phyloP scores from a whole-genome alignment of 116 monocot genomes.

The Phalaenopsis hybrid region DNA sequence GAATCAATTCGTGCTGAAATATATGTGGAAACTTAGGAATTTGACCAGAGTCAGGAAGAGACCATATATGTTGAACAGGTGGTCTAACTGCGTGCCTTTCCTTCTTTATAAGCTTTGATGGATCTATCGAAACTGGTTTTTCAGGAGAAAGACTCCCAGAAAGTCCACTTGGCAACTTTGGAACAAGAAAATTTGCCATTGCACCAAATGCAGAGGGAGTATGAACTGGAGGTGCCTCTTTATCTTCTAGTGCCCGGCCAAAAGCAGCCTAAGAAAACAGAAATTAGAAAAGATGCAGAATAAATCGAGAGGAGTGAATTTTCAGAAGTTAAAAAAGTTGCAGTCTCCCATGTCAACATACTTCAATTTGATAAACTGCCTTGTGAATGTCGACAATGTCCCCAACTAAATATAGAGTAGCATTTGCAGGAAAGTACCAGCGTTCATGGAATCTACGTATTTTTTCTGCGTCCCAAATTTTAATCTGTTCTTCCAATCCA shows the following conservation, averaged over 20 bases:
- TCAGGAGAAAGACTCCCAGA: constrained; percentile 56
- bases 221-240: constrained; percentile 23
- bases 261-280: constrained; percentile 53
- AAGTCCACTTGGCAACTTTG: constrained; percentile 65
- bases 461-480: constrained; percentile 92
- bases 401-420: constrained; percentile 91
- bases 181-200: constrained; percentile 91
- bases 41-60: constrained; percentile 49
- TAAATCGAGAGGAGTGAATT: background rate
- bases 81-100: constrained; percentile 68
- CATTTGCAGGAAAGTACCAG: constrained; percentile 99
- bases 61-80: constrained; percentile 88
- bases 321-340: constrained; percentile 3
- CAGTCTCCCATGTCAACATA: constrained; percentile 16
- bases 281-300: constrained; percentile 10
- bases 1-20: constrained; percentile 97
- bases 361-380: constrained; percentile 66
- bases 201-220: constrained; percentile 67
- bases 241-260: constrained; percentile 41
- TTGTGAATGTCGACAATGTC: constrained; percentile 66
- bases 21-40: constrained; percentile 63
- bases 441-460: constrained; percentile 91
- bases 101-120: constrained; percentile 35
- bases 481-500: constrained; percentile 95
- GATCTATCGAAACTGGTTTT: constrained; percentile 38